phyloP scores from a whole-genome alignment of 2,329 filamentous ascomycete species.

The Emericellopsis atlantica region DNA sequence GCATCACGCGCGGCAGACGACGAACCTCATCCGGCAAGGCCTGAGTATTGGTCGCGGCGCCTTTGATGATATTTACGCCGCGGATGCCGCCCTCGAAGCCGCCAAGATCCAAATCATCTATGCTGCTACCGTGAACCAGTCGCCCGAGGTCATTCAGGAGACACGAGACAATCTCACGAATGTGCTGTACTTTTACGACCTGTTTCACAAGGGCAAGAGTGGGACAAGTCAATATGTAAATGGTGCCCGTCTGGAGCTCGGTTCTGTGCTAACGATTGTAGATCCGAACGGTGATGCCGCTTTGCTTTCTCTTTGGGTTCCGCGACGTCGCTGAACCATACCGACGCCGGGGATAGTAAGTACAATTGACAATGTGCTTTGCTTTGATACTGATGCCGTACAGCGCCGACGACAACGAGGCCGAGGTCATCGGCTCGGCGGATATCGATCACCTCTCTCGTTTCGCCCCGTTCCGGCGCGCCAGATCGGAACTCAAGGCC shows the following conservation, averaged over 20 bases:
- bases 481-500: slow-evolving; percentile 6
- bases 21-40: slow-evolving; percentile 8
- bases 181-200: slow-evolving; percentile 8
- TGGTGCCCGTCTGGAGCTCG: neutral
- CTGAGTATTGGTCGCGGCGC: slow-evolving; percentile 4
- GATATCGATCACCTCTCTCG: slow-evolving; percentile 8
- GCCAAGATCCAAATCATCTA: slow-evolving; percentile 14
- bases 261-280: neutral
- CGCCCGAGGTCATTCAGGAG: slow-evolving; percentile 6
- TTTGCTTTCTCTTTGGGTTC: slow-evolving; percentile 9
- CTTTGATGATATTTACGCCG: slow-evolving; percentile 11
- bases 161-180: slow-evolving; percentile 9
- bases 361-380: neutral
- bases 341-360: neutral
- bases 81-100: slow-evolving; percentile 10
- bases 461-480: slow-evolving; percentile 8
- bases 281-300: slow-evolving; percentile 7
- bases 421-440: slow-evolving; percentile 9
- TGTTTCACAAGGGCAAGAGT: slow-evolving; percentile 6
- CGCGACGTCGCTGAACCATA: slow-evolving; percentile 8
- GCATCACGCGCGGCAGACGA: slow-evolving; percentile 10
- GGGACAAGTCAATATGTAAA: slow-evolving; percentile 7
- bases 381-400: neutral
- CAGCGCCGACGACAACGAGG: neutral
- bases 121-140: slow-evolving; percentile 9